These are phyloP conservation scores for Trypethelium eluteriae DNA, from an alignment of 495 filamentous ascomycete species.

Conservation along the genomic window DNA sequence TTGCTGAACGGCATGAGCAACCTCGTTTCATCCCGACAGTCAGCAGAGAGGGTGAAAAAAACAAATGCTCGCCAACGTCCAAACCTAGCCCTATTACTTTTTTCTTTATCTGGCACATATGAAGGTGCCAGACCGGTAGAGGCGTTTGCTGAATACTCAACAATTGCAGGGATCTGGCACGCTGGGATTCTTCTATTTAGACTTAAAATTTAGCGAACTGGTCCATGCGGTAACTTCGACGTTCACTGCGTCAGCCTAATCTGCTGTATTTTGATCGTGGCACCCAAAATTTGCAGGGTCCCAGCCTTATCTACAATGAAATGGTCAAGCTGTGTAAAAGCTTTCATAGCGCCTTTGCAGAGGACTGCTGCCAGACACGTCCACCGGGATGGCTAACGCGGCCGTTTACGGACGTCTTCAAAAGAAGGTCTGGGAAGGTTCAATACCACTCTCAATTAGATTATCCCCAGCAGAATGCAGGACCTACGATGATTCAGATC, in stretches of 20 bases:
- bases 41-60: background rate
- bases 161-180: background rate
- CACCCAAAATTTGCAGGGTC: no score
- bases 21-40: background rate
- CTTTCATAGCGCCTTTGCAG: background rate
- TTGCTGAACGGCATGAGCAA: background rate
- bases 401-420: slow-evolving; percentile 26
- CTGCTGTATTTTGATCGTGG: background rate
- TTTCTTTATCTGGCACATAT: no score
- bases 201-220: no score
- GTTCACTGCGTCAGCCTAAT: background rate
- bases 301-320: background rate
- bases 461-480: slow-evolving; percentile 35
- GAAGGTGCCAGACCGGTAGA: no score
- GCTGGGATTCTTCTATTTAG: no score
- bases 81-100: no score
- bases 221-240: background rate
- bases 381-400: background rate
- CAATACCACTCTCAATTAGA: slow-evolving; percentile 36
- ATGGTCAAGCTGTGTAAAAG: background rate
- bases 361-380: background rate
- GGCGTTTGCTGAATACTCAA: no score
- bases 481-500: slow-evolving; percentile 34
- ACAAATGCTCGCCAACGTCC: no score
- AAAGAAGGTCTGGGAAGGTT: slow-evolving; percentile 35